phyloP scores from a whole-genome alignment of 495 filamentous ascomycete species.

The Talaromyces thailandensis region DNA sequence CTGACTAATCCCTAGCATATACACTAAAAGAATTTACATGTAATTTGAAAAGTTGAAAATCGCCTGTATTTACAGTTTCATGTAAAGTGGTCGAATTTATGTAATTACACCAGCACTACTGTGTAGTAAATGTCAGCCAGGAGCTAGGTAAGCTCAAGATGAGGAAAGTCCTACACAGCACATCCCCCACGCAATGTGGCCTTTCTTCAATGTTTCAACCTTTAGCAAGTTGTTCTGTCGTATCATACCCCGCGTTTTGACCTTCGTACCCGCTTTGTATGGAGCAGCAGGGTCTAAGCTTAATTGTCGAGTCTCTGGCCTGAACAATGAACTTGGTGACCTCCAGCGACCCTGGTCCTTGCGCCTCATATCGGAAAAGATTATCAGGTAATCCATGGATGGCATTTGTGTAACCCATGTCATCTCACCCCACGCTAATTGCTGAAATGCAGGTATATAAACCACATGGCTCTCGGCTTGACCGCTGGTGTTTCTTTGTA shows the following conservation, averaged over 20 bases:
- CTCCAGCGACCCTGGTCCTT: background rate
- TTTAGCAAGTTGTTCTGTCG: background rate
- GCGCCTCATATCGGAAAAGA: background rate
- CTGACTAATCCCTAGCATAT: no score
- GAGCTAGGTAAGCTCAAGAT: background rate
- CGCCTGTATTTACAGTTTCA: no score
- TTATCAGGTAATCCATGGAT: background rate
- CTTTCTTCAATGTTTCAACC: background rate
- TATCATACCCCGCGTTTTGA: slow-evolving; percentile 2
- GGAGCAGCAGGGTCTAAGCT: background rate
- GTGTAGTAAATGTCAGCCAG: no score
- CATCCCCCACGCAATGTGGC: background rate
- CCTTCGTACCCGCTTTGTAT: background rate
- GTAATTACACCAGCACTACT: no score
- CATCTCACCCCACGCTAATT: background rate
- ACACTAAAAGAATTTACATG: no score
- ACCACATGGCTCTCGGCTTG: background rate
- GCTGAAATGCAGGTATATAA: background rate
- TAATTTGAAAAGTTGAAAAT: no score
- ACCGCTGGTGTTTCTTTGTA: background rate
- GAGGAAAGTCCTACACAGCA: background rate
- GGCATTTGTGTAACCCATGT: background rate
- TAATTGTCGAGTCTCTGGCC: background rate
- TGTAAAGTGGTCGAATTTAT: no score
- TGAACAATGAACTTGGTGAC: background rate